Evolutionary conservation across 257 asterid genomes (phyloP), one percentile per base, ranked within the genome.

Genomic region (Rauvolfia tetraphylla): DNA sequence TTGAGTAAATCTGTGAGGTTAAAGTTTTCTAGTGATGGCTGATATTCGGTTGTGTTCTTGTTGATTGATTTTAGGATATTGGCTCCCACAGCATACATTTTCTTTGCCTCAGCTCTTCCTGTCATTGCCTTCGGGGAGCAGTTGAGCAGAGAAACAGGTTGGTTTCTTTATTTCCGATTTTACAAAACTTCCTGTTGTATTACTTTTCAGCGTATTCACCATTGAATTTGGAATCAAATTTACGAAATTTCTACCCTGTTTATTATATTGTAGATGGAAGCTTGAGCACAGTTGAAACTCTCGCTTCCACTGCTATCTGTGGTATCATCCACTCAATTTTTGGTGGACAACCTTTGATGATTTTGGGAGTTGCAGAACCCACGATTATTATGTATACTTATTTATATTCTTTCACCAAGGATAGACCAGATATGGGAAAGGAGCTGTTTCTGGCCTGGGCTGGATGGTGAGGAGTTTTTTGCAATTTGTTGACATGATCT

Each of bases 101-200:
- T 93, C 95, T 91, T 93, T 73, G 98, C 98, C 69, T 93, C 98
- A 69, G 96, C 97, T 63, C 90, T 93, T 73, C 98, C 98, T 48
- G 98, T 93, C 29, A 90, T 93, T 79, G 97, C 97, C 70, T 93
- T 93, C 36, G 97, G 98, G 41, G 97, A 93, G 84, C 97, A 93
- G 73, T 68, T 93, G 82, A 93, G 96, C 80, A 85, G 98, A 73
- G 97, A 89, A 85, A 91, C 99, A 84, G 96, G 98, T 92, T 22
- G 22, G 27, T 14, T n/a, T 72, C 48, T 44, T 2, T 59, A 69
- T 31, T 41, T 69, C 7, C 31, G 20, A 53, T 44, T 39, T 18
- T 65, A 53, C 66, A 57, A 12, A 49, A 22, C 7, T 34, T 25
- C 5, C 33, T 25, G 72, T 14, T 57, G 17, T 49, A 17, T 0